Base-by-base conservation (phyloP, 202 grass and related monocot genomes). In the Schoenoplectus triqueter region DNA sequence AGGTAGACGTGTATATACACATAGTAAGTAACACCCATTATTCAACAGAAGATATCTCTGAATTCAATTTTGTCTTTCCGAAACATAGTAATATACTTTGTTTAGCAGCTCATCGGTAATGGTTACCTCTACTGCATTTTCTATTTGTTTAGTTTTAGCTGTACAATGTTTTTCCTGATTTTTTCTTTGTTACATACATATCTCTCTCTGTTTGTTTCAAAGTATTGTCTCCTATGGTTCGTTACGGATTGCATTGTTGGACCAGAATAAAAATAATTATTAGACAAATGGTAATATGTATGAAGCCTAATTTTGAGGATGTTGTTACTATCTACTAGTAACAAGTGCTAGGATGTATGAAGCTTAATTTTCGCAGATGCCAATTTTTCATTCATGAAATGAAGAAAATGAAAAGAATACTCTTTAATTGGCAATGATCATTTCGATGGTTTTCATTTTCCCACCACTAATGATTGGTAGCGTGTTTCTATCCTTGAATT, bases 71-170 rank as follows among this genome's bases (percentile, higher is more conserved):
- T 31, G 31, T 31, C 31, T 31, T 31, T 31, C 73, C 3, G 52
- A 59, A 40, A 74, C 11, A 5, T 2, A 54, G 22, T 59, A 1
- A 2, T 14, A n/a, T 78, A 78, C 49, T 31, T 22, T 78, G 74
- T 78, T 78, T 42, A 42, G 42, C 22, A 59, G 15, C 31, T 78
- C 4, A n/a, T 60, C 60, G 74, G 74, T 78, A 78, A 78, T 44
- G 60, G 14, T 78, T 44, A 2, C 31, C 70, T 10, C 18, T 13
- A 18, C 42, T 59, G 21, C 74, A 78, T 61, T 45, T 18, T 62
- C 6, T 45, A 78, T 41, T 44, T 18, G 57, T 78, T 3, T 0
- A 56, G 1, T 77, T 77, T 2, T 57, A 39, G 10, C 31, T 31
- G 31, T 31, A 31, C 31, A 31, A 31, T 31, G 31, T 31, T 31